phyloP scores from a whole-genome alignment of 495 filamentous ascomycete genomes.

The Xylaria bambusicola region DNA sequence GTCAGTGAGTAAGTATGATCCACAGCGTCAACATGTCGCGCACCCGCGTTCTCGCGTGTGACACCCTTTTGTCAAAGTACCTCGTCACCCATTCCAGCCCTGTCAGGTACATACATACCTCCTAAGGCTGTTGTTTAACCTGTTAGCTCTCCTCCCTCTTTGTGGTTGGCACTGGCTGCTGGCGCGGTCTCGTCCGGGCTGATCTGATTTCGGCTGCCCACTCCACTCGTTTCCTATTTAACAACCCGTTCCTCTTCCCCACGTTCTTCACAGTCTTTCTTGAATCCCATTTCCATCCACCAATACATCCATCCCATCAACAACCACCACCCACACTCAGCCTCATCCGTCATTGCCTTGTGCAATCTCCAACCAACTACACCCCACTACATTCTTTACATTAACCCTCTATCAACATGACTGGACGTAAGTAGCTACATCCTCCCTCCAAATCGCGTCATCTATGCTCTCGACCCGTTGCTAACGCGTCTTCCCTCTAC shows the following conservation, averaged over 20 bases:
- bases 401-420: conserved; percentile 63
- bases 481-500: conserved; percentile 32
- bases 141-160: no score
- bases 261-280: conserved; percentile 43
- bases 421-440: conserved; percentile 81
- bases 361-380: conserved; percentile 35
- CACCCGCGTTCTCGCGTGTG: neutral
- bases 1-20: neutral
- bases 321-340: conserved; percentile 36
- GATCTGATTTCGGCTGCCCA: conserved; percentile 45
- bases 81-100: neutral
- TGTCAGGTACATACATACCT: no score
- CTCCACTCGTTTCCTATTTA: conserved; percentile 40
- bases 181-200: conserved; percentile 21
- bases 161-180: no score
- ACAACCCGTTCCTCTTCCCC: conserved; percentile 47
- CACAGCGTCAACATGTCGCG: neutral
- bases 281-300: conserved; percentile 22
- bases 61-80: neutral
- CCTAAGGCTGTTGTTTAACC: no score
- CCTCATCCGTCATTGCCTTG: conserved; percentile 46
- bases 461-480: neutral
- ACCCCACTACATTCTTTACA: conserved; percentile 25
- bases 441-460: no score
- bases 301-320: conserved; percentile 27